Base-by-base conservation (phyloP, 345 rosid species). In the Crucihimalaya himalaica region DNA sequence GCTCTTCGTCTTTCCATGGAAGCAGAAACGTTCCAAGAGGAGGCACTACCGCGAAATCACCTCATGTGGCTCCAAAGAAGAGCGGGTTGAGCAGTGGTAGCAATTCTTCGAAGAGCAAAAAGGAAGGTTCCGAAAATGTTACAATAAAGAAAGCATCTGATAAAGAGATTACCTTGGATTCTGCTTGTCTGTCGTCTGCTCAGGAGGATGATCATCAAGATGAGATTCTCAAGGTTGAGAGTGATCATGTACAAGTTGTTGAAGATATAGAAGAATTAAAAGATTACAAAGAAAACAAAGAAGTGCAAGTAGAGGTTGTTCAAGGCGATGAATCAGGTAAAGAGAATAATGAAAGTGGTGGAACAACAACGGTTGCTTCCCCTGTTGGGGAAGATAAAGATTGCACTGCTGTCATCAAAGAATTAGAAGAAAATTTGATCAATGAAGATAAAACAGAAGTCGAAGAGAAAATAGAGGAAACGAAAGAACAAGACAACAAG, bases 1-100 rank as follows among this genome's bases (percentile, higher is more conserved):
- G 81, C 8, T 70, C 90, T 64, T 51, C 84, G 0, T 81, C 90
- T 35, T 74, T 79, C 25, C 71, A 80, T 75, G 81, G 79, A 71
- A 68, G 29, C 59, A 66, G 83, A 76, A 25, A 62, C 81, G 50
- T 9, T 42, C 81, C 20, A 73, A 74, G 20, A 74, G 77, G 67
- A 74, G 56, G 73, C 18, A 21, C 13, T 57, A 56, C 75, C 0
- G 59, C 27, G 19, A 82, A 82, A 63, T 39, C 71, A 29, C 28
- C 85, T 16, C 82, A n/a, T 35, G 55, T 77, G 6, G 57, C 47
- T 9, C 43, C 73, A 27, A 31, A 78, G 72, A 84, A 80, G 78
- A 73, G 68, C 47, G 5, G 35, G 29, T 43, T 78, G 58, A 52
- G 73, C 51, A 45, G 73, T 42, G 43, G 64, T 34, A 71, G 76